Conservation (phyloP, 1,139 yeast species). For the Geotrichum restrictum region DNA sequence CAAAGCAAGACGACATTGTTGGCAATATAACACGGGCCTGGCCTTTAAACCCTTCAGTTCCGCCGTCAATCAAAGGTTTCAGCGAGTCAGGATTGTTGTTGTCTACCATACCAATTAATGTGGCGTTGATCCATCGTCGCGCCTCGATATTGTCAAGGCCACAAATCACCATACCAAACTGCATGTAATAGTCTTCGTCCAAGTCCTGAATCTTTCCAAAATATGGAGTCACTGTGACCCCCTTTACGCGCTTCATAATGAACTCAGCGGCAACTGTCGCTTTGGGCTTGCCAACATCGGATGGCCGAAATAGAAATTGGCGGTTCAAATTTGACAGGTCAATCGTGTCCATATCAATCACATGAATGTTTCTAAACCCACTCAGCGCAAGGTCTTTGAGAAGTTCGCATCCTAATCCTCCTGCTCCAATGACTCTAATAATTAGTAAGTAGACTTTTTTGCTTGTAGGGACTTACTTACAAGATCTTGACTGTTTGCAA, state of each 20-base stretch:
- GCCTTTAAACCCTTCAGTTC: constrained; percentile 92
- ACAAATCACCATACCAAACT: constrained; percentile 71
- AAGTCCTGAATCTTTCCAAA: constrained; percentile 72
- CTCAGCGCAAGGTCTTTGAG: constrained; percentile 75
- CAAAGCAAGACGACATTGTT: constrained; percentile 82
- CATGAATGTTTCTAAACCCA: constrained; percentile 70
- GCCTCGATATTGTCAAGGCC: constrained; percentile 92
- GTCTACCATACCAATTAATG: constrained; percentile 60
- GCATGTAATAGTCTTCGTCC: constrained; percentile 57
- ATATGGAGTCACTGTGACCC: constrained; percentile 52
- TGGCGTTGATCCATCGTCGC: constrained; percentile 84
- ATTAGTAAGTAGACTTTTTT: background rate
- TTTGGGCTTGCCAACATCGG: constrained; percentile 76
- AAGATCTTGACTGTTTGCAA: constrained; percentile 37
- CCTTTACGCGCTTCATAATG: constrained; percentile 48
- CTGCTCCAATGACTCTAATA: constrained; percentile 68
- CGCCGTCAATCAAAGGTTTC: constrained; percentile 89
- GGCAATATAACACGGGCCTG: constrained; percentile 88
- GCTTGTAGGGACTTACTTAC: constrained; percentile 26
- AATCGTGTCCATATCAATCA: constrained; percentile 93
- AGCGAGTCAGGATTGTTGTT: constrained; percentile 49
- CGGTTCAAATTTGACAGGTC: constrained; percentile 86
- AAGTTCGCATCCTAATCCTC: constrained; percentile 94
- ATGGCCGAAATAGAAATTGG: constrained; percentile 72
- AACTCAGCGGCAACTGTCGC: constrained; percentile 73